A percentile compares a stretch with the other conserved stretches of the same genome.
Conservation (phyloP, 345 rosid genomes). For the Eucalyptus pauciflora region DNA sequence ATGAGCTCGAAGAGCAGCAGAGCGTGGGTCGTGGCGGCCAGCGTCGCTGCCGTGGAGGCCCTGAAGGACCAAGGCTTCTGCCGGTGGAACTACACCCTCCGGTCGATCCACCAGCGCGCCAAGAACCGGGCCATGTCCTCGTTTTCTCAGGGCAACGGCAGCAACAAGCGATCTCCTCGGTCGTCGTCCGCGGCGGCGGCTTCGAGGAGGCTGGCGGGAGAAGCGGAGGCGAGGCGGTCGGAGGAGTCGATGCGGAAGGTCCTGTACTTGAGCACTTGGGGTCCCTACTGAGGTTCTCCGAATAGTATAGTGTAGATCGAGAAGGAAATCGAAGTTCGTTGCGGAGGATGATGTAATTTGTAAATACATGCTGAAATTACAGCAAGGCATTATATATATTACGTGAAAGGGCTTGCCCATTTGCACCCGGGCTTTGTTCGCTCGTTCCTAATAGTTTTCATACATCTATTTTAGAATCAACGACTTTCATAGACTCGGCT, state of each 20-base stretch:
- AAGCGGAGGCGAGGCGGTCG: conserved; percentile 2
- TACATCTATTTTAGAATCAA: background rate
- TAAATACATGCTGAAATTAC: background rate
- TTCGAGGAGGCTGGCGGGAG: background rate
- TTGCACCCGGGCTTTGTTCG: background rate
- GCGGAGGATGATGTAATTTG: background rate
- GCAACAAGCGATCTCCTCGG: conserved; percentile 6
- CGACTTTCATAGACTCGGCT: background rate
- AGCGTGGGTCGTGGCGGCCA: conserved; percentile 27
- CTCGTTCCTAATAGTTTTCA: background rate
- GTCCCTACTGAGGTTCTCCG: background rate
- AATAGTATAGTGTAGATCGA: too few relatives aligned
- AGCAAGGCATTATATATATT: too few relatives aligned
- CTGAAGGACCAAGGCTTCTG: conserved; percentile 25
- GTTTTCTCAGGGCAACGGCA: background rate
- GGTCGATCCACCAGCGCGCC: conserved; percentile 14
- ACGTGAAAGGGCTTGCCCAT: background rate
- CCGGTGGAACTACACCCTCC: conserved; percentile 25
- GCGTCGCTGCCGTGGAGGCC: conserved; percentile 25
- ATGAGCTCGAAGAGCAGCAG: conserved; percentile 2
- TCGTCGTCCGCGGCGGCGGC: background rate
- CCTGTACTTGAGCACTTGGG: conserved; percentile 51
- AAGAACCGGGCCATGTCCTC: conserved; percentile 7
- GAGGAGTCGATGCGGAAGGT: conserved; percentile 38
- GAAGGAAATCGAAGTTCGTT: background rate